phyloP scores from a whole-genome alignment of 768 basidiomycete genomes.

The Hypsizygus marmoreus region DNA sequence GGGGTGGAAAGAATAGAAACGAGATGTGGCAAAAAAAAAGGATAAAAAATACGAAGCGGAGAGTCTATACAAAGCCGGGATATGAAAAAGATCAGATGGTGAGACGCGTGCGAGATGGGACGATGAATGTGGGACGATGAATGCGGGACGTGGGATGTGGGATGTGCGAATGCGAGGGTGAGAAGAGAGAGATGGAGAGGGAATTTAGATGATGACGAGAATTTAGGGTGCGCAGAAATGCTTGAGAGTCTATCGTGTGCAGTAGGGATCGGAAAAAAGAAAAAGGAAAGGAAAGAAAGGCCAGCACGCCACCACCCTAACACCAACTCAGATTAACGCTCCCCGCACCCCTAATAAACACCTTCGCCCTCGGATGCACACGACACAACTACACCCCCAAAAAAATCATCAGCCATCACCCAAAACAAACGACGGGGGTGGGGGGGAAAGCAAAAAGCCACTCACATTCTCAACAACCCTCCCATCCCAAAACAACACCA shows the following conservation, averaged over 20 bases:
- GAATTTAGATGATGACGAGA: too few species aligned
- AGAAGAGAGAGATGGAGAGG: too few species aligned
- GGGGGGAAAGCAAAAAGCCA: conserved; percentile 8
- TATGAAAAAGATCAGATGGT: too few species aligned
- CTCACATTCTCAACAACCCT: conserved; percentile 41
- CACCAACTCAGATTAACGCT: conserved; percentile 38
- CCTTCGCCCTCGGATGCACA: conserved; percentile 38
- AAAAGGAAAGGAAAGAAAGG: neutral
- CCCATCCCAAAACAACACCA: conserved; percentile 38
- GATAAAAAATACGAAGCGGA: too few species aligned
- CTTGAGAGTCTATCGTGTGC: neutral
- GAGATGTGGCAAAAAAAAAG: too few species aligned
- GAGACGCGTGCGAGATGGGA: too few species aligned
- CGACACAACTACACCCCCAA: conserved; percentile 33
- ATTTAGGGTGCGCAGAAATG: neutral
- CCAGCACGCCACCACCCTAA: neutral
- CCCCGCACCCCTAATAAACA: conserved; percentile 40
- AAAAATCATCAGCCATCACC: neutral
- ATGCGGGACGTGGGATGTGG: too few species aligned
- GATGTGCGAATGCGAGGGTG: too few species aligned
- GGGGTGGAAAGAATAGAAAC: too few species aligned
- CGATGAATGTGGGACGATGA: too few species aligned
- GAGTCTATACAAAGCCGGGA: too few species aligned
- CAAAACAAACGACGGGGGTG: neutral
- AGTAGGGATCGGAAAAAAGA: neutral